phyloP scores from a whole-genome alignment of 169 alveolate species.

The Cryptosporidium sp. region DNA sequence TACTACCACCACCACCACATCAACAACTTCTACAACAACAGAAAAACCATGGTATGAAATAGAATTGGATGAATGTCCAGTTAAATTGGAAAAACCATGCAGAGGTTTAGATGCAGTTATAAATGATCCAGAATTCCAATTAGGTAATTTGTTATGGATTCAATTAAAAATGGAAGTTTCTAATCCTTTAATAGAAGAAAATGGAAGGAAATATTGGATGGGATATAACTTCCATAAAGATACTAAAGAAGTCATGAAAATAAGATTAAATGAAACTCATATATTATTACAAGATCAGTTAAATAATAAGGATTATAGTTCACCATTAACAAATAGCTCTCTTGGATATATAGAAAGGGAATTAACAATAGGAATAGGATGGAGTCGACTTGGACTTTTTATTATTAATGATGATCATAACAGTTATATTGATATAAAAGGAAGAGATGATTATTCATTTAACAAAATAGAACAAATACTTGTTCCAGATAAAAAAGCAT shows the following conservation, averaged over 20 bases:
- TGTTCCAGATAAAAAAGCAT: background rate
- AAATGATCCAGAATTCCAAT: background rate
- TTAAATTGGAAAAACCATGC: conserved; percentile 9
- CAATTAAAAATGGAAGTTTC: background rate
- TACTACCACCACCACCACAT: background rate
- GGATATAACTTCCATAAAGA: conserved; percentile 6
- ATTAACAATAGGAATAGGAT: background rate
- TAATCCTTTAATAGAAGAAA: background rate
- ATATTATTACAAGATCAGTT: background rate
- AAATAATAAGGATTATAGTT: background rate
- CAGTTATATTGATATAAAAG: conserved; percentile 35
- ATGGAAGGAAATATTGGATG: background rate
- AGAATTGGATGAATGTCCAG: background rate
- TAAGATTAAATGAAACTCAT: conserved; percentile 10
- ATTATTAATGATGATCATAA: background rate
- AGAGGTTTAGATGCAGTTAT: conserved; percentile 6
- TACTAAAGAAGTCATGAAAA: background rate
- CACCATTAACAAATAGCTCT: conserved; percentile 13
- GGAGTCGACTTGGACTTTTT: conserved; percentile 26
- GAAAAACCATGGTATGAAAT: background rate
- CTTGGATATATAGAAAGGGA: background rate
- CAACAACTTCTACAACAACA: too few relatives aligned
- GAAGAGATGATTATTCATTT: conserved; percentile 11
- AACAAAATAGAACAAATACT: conserved; percentile 14
- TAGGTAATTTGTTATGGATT: conserved; percentile 1